Percentiles rank a stretch among this genome's conserved stretches.
Evolutionary conservation across 169 alveolate species (phyloP).

Genomic region (Ophryocystis elektroscirrha): DNA sequence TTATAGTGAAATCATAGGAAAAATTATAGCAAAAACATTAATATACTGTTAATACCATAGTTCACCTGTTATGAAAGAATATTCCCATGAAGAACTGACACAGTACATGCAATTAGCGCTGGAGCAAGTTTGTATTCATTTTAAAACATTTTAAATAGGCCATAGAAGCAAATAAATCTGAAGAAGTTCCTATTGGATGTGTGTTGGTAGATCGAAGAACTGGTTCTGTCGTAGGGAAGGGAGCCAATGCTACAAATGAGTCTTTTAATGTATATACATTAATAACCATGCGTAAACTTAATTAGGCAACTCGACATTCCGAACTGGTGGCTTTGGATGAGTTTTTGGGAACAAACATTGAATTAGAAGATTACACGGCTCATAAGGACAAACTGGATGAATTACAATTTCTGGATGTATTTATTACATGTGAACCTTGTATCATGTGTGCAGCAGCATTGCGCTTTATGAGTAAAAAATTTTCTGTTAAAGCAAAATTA

Average conservation of each 20-base stretch:
- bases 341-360: neutral
- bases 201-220: slow-evolving; percentile 7
- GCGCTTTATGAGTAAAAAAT: slow-evolving; percentile 20
- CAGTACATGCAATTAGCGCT: too few species aligned
- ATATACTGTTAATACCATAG: too few species aligned
- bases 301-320: slow-evolving; percentile 16
- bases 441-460: slow-evolving; percentile 55
- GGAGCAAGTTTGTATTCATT: too few species aligned
- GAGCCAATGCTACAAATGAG: slow-evolving; percentile 9
- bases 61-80: too few species aligned
- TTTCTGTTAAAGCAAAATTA: neutral
- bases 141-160: slow-evolving; percentile 5
- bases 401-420: neutral
- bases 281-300: neutral
- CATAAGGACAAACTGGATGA: neutral
- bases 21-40: too few species aligned
- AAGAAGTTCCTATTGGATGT: slow-evolving; percentile 25
- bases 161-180: neutral
- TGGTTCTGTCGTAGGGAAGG: slow-evolving; percentile 2
- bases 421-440: slow-evolving; percentile 47
- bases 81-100: too few species aligned
- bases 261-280: slow-evolving; percentile 3
- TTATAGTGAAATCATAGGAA: too few species aligned
- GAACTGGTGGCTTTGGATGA: slow-evolving; percentile 7
- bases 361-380: neutral